Evolutionary conservation across 345 rosid genomes (phyloP).

Genomic region (Jatropha curcas): DNA sequence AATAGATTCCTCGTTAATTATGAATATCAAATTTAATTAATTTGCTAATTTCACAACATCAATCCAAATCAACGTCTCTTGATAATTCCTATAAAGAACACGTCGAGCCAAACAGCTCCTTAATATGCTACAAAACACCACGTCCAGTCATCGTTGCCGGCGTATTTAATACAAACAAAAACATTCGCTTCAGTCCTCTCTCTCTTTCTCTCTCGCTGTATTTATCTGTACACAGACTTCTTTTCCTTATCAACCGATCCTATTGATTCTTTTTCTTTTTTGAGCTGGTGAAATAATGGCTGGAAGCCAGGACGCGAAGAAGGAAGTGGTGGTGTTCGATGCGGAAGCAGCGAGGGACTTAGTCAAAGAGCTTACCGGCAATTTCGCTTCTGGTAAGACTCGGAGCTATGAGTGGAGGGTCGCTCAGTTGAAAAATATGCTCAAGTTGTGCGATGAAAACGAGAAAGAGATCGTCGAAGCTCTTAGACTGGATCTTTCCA

Average conservation of each 20-base stretch:
- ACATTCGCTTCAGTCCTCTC: too few relatives aligned
- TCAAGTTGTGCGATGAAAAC: constrained; percentile 52
- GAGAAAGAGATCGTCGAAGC: constrained; percentile 71
- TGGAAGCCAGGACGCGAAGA: background rate
- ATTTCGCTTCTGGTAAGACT: constrained; percentile 60
- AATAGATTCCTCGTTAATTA: too few relatives aligned
- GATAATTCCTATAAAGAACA: too few relatives aligned
- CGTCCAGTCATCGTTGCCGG: too few relatives aligned
- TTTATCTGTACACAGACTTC: too few relatives aligned
- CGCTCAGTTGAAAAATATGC: constrained; percentile 57
- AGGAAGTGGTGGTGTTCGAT: constrained; percentile 26
- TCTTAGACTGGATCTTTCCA: constrained; percentile 71
- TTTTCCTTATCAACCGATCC: background rate
- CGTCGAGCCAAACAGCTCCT: too few relatives aligned
- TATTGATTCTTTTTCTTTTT: background rate
- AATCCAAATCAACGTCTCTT: too few relatives aligned
- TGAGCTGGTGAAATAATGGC: constrained; percentile 1
- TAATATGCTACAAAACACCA: too few relatives aligned
- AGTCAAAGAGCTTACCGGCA: constrained; percentile 50
- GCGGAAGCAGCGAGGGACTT: constrained; percentile 46
- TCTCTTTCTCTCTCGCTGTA: background rate
- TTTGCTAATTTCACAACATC: too few relatives aligned
- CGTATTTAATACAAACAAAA: too few relatives aligned
- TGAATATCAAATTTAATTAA: too few relatives aligned
- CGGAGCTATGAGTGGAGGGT: constrained; percentile 74